Evolutionary conservation across 345 rosid genomes (phyloP), one percentile per base, ranked within the genome.

Genomic region (Carallia brachiata): DNA sequence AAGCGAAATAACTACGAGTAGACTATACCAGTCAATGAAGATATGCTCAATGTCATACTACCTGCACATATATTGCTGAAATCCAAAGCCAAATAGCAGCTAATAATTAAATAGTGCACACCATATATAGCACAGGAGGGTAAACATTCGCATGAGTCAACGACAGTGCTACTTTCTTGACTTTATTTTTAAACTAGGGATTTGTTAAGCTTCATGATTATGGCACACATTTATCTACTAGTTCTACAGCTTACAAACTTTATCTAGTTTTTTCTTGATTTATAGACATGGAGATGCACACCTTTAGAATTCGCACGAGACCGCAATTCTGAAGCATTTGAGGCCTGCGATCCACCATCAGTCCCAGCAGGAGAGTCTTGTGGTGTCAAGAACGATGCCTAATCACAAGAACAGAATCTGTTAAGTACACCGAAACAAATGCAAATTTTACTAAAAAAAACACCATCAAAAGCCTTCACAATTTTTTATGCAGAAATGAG

Each of bases 261-360:
- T 56, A 56, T 9, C 32, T 56, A 56, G 32, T 23, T 27, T 56
- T 30, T 19, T 9, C 15, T 56, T 23, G 1, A 56, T 27, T 19
- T 13, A 27, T 56, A 23, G 31, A 1, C 2, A 56, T 0, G 32
- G 32, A 56, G 62, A 57, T 62, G 44, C 71, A 67, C 80, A 88
- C 98, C 94, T 88, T 82, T 86, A 9, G 84, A 80, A 80, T 82
- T 79, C 63, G 84, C 86, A 72, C 83, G 76, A 73, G 91, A 86
- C 80, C 76, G 83, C 70, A 73, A 74, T 69, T 81, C 77, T 13
- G 93, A 77, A 63, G 77, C 44, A 77, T 32, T 74, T 48, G 93
- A 83, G 73, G 84, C 76, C 63, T 79, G 79, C 6, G 85, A 78
- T 72, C 79, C 87, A 72, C 77, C 73, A 69, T 88, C 90, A 66